Conservation (phyloP, 768 basidiomycete genomes). For the Mycena rosella region DNA sequence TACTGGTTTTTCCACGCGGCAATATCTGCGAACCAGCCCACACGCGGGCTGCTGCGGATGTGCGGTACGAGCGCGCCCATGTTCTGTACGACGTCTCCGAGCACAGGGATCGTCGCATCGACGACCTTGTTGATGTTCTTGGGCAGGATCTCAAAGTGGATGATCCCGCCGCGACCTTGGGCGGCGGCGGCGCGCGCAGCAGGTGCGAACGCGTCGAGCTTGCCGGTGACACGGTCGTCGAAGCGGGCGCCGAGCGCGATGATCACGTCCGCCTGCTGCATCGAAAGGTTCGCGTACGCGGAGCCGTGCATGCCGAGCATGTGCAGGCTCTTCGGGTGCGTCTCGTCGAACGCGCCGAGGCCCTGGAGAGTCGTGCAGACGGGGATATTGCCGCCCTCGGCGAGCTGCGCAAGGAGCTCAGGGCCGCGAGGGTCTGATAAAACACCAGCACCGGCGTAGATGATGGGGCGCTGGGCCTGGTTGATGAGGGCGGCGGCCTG, state of each 20-base stretch:
- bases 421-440: slow-evolving; percentile 88
- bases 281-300: slow-evolving; percentile 97
- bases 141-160: slow-evolving; percentile 98
- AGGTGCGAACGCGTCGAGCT: slow-evolving; percentile 90
- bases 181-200: slow-evolving; percentile 88
- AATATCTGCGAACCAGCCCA: slow-evolving; percentile 88
- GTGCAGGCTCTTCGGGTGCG: slow-evolving; percentile 85
- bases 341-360: slow-evolving; percentile 95
- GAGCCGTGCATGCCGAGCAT: slow-evolving; percentile 99
- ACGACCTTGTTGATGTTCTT: slow-evolving; percentile 99
- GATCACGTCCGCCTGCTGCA: slow-evolving; percentile 97
- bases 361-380: slow-evolving; percentile 98
- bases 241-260: slow-evolving; percentile 97
- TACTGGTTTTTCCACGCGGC: slow-evolving; percentile 86
- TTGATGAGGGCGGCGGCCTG: slow-evolving; percentile 94
- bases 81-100: slow-evolving; percentile 93
- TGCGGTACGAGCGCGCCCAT: slow-evolving; percentile 85
- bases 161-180: slow-evolving; percentile 93
- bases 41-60: slow-evolving; percentile 73
- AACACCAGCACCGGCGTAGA: slow-evolving; percentile 95
- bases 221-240: slow-evolving; percentile 98
- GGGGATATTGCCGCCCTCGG: slow-evolving; percentile 92
- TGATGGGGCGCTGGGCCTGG: slow-evolving; percentile 88
- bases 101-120: slow-evolving; percentile 91
- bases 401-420: slow-evolving; percentile 80